phyloP scores from a whole-genome alignment of 2,329 filamentous ascomycete species.

The Claviceps citrina region DNA sequence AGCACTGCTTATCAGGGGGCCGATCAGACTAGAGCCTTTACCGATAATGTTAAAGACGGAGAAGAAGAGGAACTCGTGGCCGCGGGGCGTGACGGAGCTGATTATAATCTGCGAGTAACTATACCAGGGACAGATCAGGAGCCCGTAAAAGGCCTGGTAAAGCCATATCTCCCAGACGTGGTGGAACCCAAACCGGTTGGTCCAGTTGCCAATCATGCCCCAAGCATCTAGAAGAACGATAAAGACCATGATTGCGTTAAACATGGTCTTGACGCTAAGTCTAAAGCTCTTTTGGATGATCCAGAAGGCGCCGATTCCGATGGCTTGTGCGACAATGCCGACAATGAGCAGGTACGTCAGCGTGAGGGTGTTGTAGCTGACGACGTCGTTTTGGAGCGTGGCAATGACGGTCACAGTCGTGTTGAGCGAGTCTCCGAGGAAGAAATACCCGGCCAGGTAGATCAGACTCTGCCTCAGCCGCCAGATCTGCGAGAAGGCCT shows the following conservation, averaged over 20 bases:
- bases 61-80: constrained; percentile 58
- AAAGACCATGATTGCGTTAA: constrained; percentile 44
- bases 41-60: constrained; percentile 52
- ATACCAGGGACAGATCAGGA: constrained; percentile 56
- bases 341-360: constrained; percentile 52
- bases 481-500: constrained; percentile 45
- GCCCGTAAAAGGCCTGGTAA: constrained; percentile 42
- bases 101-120: constrained; percentile 59
- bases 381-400: constrained; percentile 49
- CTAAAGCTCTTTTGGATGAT: constrained; percentile 42
- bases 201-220: constrained; percentile 34
- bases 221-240: constrained; percentile 43
- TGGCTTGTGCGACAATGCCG: constrained; percentile 45
- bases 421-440: constrained; percentile 54
- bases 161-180: constrained; percentile 31
- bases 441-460: constrained; percentile 52
- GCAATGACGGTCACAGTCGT: constrained; percentile 54
- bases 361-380: constrained; percentile 48
- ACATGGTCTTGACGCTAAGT: constrained; percentile 52
- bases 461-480: constrained; percentile 49
- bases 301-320: constrained; percentile 49
- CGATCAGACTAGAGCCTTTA: constrained; percentile 53
- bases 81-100: constrained; percentile 50
- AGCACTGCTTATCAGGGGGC: constrained; percentile 50
- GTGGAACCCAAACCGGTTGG: constrained; percentile 27